Base-by-base conservation (phyloP, 164 flowering plant genomes). In the Akebia trifoliata region DNA sequence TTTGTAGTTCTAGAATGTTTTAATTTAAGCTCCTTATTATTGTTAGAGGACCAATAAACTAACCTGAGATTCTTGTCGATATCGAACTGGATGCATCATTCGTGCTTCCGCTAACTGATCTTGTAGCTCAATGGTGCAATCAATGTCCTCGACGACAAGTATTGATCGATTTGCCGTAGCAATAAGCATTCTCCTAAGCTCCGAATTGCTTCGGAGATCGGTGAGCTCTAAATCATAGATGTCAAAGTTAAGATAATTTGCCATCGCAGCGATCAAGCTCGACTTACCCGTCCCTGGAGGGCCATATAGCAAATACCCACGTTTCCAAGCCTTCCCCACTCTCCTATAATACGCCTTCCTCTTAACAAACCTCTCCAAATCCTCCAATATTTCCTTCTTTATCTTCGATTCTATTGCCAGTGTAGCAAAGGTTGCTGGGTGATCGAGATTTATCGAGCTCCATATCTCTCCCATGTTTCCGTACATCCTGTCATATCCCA, bases 271-370 rank as follows among this genome's bases (percentile, higher is more conserved):
- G 2, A 85, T 72, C 76, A 85, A 66, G 56, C 92, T 85, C 28
- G 87, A 81, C 49, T 85, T 85, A 15, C 88, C 87, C 0, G 85
- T 82, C 0, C 91, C 85, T 0, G 85, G 87, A 2, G 87, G 90
- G 6, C 85, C 90, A 40, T 73, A 73, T 40, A 84, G 56, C 68
- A 84, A 58, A 34, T 82, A 82, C 62, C 87, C 87, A 1, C 85
- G 68, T 58, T 80, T 84, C 90, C 87, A 80, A 28, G 85, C 82
- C 63, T 67, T 81, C 32, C 90, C 87, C 0, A 76, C 80, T 37
- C 69, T 72, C 69, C 72, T 78, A 37, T 80, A 85, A 22, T 61
- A 76, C 52, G 80, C 84, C 60, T 64, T 82, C 52, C 84, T 66
- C 51, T 7, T 38, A 9, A 62, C 30, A 38, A 85, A 85, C 56